A percentile compares a stretch with the other conserved stretches of the same genome.
phyloP scores from a whole-genome alignment of 441 rosid species.

The Adansonia rubrostipa region DNA sequence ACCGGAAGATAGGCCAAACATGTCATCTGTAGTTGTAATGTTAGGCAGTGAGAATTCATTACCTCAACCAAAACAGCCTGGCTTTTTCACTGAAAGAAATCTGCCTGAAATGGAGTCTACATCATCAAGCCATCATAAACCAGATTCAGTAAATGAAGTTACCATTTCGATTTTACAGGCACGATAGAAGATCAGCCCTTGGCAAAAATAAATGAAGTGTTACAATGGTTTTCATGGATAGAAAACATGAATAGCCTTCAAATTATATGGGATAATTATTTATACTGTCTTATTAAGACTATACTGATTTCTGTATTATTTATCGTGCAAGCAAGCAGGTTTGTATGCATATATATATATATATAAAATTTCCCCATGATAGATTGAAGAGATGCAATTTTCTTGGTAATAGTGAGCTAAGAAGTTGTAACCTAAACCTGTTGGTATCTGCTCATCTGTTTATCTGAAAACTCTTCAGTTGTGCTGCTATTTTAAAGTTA shows the following conservation, averaged over 20 bases:
- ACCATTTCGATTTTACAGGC: background rate
- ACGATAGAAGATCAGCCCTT: background rate
- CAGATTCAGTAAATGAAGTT: background rate
- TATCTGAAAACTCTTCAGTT: background rate
- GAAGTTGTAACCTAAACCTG: background rate
- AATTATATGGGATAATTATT: background rate
- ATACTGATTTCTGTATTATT: background rate
- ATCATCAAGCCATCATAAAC: background rate
- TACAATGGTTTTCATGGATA: background rate
- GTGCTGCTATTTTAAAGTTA: no score
- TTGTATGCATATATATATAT: background rate
- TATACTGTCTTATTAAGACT: background rate
- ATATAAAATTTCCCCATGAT: background rate
- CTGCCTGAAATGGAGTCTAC: background rate
- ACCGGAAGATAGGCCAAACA: constrained; percentile 26
- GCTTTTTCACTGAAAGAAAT: constrained; percentile 10
- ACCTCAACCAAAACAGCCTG: constrained; percentile 21
- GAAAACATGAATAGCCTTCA: background rate
- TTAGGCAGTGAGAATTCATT: constrained; percentile 21
- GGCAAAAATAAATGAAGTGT: no score
- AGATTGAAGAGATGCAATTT: background rate
- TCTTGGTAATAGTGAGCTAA: constrained; percentile 11
- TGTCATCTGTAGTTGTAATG: constrained; percentile 12
- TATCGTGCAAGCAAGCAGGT: background rate
- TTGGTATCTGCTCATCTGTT: background rate